phyloP scores from a whole-genome alignment of 2,329 filamentous ascomycete genomes.

The Cadophora sp. region DNA sequence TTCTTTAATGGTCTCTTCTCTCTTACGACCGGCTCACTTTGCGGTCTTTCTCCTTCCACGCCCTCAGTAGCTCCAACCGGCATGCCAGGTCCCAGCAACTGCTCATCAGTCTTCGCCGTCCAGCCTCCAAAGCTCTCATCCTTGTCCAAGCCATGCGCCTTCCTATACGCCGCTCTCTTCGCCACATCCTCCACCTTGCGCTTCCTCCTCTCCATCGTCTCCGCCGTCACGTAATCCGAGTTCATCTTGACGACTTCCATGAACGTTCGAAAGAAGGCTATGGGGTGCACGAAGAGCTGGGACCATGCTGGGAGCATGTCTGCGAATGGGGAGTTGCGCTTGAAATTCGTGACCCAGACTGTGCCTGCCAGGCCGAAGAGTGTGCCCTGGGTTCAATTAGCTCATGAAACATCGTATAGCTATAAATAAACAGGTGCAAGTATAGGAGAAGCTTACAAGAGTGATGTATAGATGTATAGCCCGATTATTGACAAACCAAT shows the following conservation, averaged over 20 bases:
- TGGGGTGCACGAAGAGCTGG: conserved; percentile 72
- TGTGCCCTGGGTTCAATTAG: conserved; percentile 34
- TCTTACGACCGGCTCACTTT: conserved; percentile 46
- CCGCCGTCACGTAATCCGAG: conserved; percentile 70
- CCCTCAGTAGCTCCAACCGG: conserved; percentile 35
- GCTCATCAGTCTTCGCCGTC: conserved; percentile 48
- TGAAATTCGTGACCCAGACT: conserved; percentile 82
- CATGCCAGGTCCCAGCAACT: conserved; percentile 44
- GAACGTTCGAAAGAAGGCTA: conserved; percentile 69
- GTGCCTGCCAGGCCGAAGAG: conserved; percentile 65
- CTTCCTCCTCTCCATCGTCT: conserved; percentile 74
- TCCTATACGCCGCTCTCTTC: conserved; percentile 85
- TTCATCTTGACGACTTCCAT: conserved; percentile 79
- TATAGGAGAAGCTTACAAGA: conserved; percentile 68
- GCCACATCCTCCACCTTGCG: conserved; percentile 82
- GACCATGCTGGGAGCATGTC: conserved; percentile 77
- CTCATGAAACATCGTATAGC: background rate
- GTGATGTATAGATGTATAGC: conserved; percentile 83
- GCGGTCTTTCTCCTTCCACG: conserved; percentile 37
- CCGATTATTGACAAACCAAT: conserved; percentile 83
- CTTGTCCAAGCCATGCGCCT: conserved; percentile 81
- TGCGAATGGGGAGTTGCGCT: conserved; percentile 77
- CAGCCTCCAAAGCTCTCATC: conserved; percentile 60
- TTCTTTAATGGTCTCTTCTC: conserved; percentile 70
- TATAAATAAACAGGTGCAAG: too few relatives aligned